Conservation (phyloP, 345 rosid genomes). For the Linum trigynum region DNA sequence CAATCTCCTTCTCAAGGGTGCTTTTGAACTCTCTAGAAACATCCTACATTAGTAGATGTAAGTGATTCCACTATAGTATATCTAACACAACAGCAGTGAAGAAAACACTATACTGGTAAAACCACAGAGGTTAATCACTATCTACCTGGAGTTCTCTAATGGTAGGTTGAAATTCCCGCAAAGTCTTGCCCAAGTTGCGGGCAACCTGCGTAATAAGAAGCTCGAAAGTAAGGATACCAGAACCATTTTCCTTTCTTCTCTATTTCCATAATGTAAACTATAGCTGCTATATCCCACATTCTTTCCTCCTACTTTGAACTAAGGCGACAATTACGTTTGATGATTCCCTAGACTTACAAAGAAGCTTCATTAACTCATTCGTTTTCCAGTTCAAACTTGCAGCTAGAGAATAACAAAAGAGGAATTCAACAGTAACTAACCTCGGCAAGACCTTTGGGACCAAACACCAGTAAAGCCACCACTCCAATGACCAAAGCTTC, state of each 20-base stretch:
- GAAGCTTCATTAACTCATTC: neutral
- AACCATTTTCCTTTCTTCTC: neutral
- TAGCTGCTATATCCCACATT: no score
- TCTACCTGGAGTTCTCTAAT: slow-evolving; percentile 88
- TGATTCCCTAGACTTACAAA: neutral
- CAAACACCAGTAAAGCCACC: slow-evolving; percentile 94
- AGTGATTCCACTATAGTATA: neutral
- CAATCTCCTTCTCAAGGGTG: slow-evolving; percentile 87
- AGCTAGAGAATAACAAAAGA: neutral
- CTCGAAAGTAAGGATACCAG: neutral
- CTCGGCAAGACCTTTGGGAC: slow-evolving; percentile 99
- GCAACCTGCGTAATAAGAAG: slow-evolving; percentile 55
- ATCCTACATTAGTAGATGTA: slow-evolving; percentile 31
- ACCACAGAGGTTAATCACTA: neutral
- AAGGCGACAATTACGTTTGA: no score
- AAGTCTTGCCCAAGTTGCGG: slow-evolving; percentile 79
- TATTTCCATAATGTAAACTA: neutral
- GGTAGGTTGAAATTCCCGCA: slow-evolving; percentile 88
- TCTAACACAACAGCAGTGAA: neutral
- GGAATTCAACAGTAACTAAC: slow-evolving; percentile 25
- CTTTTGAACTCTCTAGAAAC: slow-evolving; percentile 94
- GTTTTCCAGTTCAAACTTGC: no score
- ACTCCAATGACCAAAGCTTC: slow-evolving; percentile 97
- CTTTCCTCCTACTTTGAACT: neutral
- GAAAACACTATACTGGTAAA: neutral